phyloP scores from a whole-genome alignment of 805 yeast genomes.

The Ogataea kodamae region DNA sequence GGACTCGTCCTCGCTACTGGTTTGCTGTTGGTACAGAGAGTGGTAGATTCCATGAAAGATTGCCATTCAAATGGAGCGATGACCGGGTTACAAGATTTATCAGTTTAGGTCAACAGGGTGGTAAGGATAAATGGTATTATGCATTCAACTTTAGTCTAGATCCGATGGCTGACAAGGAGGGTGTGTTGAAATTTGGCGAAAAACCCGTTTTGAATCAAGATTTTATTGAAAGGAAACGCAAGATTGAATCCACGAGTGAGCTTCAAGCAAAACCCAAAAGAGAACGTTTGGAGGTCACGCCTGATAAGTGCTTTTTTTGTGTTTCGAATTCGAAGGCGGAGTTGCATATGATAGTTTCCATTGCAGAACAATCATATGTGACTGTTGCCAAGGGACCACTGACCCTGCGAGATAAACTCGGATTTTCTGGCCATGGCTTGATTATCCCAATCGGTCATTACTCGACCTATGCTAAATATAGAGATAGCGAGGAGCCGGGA shows the following conservation, averaged over 20 bases:
- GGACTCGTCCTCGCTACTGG: slow-evolving; percentile 60
- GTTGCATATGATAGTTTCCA: slow-evolving; percentile 75
- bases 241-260: background rate
- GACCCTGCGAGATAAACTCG: slow-evolving; percentile 45
- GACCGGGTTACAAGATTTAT: slow-evolving; percentile 56
- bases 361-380: slow-evolving; percentile 62
- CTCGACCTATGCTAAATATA: slow-evolving; percentile 37
- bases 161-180: slow-evolving; percentile 21
- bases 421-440: slow-evolving; percentile 77
- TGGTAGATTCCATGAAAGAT: slow-evolving; percentile 50
- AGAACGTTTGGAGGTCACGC: slow-evolving; percentile 41
- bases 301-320: slow-evolving; percentile 76
- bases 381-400: slow-evolving; percentile 88
- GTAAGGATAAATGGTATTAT: slow-evolving; percentile 65
- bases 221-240: background rate
- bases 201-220: slow-evolving; percentile 2
- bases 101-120: slow-evolving; percentile 58
- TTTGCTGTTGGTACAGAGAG: slow-evolving; percentile 51
- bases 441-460: slow-evolving; percentile 76
- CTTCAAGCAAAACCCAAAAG: slow-evolving; percentile 26
- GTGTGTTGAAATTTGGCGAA: slow-evolving; percentile 18
- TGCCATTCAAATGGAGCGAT: slow-evolving; percentile 54
- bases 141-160: slow-evolving; percentile 52
- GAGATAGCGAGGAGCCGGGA: slow-evolving; percentile 23
- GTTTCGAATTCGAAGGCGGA: slow-evolving; percentile 74